A percentile compares a stretch with the other conserved stretches of the same genome.
Conservation (phyloP, 1,284 basidiomycete species). For the Malassezia brasiliensis region DNA sequence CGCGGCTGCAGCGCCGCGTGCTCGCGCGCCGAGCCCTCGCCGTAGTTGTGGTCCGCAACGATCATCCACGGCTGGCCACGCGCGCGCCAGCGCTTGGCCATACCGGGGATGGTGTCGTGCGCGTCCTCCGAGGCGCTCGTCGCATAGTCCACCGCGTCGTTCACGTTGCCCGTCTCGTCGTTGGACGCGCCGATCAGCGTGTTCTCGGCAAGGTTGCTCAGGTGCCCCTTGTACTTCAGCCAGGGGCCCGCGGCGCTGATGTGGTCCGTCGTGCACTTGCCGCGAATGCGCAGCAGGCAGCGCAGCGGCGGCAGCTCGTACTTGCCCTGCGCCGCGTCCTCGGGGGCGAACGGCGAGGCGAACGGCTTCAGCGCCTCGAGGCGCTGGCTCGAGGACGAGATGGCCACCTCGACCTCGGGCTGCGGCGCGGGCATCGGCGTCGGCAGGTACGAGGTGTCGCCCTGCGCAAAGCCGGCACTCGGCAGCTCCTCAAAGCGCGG, state of each 20-base stretch:
- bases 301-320: conserved; percentile 63
- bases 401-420: conserved; percentile 66
- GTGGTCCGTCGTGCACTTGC: conserved; percentile 91
- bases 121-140: conserved; percentile 12
- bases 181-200: conserved; percentile 53
- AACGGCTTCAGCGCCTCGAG: conserved; percentile 84
- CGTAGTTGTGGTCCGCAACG: conserved; percentile 76
- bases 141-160: conserved; percentile 39
- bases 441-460: conserved; percentile 70
- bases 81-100: conserved; percentile 37
- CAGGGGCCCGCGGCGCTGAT: conserved; percentile 54
- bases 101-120: conserved; percentile 41
- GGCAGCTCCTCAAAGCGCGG: conserved; percentile 80
- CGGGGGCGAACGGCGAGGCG: conserved; percentile 59
- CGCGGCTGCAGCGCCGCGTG: conserved; percentile 94
- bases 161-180: conserved; percentile 51
- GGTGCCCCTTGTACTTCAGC: conserved; percentile 90
- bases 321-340: conserved; percentile 45
- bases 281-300: conserved; percentile 79
- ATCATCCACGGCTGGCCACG: conserved; percentile 65
- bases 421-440: conserved; percentile 58
- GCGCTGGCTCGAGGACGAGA: conserved; percentile 53
- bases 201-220: conserved; percentile 93
- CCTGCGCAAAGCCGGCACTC: conserved; percentile 67
- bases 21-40: conserved; percentile 94